Evolutionary conservation across 345 rosid genomes (phyloP).

Genomic region (Firmiana major): DNA sequence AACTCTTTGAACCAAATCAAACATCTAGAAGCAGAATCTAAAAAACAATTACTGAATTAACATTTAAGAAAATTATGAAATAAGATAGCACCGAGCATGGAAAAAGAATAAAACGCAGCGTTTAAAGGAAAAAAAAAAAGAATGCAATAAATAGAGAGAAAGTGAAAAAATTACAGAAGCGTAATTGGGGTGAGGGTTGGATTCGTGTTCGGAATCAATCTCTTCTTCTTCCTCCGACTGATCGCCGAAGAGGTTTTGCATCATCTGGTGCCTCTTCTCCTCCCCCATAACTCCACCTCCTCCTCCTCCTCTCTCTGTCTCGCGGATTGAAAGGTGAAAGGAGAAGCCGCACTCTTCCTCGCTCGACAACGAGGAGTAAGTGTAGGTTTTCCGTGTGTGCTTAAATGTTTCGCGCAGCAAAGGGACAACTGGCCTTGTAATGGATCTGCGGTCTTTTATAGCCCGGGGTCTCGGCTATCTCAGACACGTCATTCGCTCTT

Average conservation of each 20-base stretch:
- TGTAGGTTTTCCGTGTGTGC: too few species aligned
- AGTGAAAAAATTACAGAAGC: slow-evolving; percentile 48
- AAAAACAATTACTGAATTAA: too few species aligned
- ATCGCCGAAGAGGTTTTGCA: slow-evolving; percentile 96
- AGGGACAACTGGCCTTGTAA: too few species aligned
- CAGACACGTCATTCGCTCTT: too few species aligned
- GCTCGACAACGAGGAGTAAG: too few species aligned
- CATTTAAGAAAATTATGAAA: not conserved
- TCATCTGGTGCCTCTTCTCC: slow-evolving; percentile 90
- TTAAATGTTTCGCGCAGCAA: too few species aligned
- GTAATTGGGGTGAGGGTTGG: slow-evolving; percentile 82
- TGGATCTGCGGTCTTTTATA: too few species aligned
- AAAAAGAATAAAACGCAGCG: not conserved
- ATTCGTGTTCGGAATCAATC: slow-evolving; percentile 94
- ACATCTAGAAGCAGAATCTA: too few species aligned
- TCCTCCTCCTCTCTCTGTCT: not conserved
- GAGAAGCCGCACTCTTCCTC: not conserved
- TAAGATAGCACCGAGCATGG: not conserved
- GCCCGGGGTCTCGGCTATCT: too few species aligned
- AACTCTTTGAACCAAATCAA: too few species aligned
- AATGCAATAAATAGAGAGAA: not conserved
- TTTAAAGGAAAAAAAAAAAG: not conserved
- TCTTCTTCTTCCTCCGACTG: slow-evolving; percentile 74
- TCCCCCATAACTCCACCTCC: slow-evolving; percentile 49
- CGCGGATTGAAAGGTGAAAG: not conserved